Evolutionary conservation across 1,139 yeast genomes (phyloP), one percentile per base, ranked within the genome.

Genomic region (Taphrina wiesneri): DNA sequence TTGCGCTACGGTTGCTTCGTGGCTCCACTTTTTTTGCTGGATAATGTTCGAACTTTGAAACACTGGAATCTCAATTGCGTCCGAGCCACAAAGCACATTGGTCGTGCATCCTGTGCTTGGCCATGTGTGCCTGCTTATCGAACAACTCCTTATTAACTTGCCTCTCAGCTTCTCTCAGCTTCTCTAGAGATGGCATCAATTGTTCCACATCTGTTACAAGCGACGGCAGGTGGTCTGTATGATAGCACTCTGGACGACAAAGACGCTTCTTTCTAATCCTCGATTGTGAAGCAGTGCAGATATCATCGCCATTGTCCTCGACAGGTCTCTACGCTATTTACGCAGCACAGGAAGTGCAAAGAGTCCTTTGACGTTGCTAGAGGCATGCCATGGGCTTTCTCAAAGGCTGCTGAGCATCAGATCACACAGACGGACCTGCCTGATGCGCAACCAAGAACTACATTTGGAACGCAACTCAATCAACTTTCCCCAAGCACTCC

Each of bases 331-430:
- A n/a, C n/a, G n/a, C n/a, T n/a, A n/a, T n/a, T n/a, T n/a, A n/a
- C n/a, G n/a, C n/a, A n/a, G n/a, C n/a, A n/a, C n/a, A n/a, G n/a
- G n/a, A n/a, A n/a, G n/a, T n/a, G n/a, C n/a, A n/a, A n/a, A n/a
- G n/a, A n/a, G n/a, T n/a, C n/a, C n/a, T n/a, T n/a, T n/a, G n/a
- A n/a, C n/a, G n/a, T n/a, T 30, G 34, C 11, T 11, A 30, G 11
- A 30, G 43, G 43, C 43, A 45, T 45, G 49, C 49, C 49, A 45
- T 45, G 49, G 49, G 43, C 43, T 39, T 13, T 13, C n/a, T 15
- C 43, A 7, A 39, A 39, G 43, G 43, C 43, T 39, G 43, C 19
- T 39, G 43, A 39, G 43, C 43, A 39, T 39, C 43, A 39, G n/a
- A 13, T 7, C 6, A 39, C 17, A 19, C 43, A 13, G n/a, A 15